Percentiles rank a stretch among this genome's conserved stretches.
Conservation (phyloP, 2,329 filamentous ascomycete species). For the Plectosphaerella sp. region DNA sequence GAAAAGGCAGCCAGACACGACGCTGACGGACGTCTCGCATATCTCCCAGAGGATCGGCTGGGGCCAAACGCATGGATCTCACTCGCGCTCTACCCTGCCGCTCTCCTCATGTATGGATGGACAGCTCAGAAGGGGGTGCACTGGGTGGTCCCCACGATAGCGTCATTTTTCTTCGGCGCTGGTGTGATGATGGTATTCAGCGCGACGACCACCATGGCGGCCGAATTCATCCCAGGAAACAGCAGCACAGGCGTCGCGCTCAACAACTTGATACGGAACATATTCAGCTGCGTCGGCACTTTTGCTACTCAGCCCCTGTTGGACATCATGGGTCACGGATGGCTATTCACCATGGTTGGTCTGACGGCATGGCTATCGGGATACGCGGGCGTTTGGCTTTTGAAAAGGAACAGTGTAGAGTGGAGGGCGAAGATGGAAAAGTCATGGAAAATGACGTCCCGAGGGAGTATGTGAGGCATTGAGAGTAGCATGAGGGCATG, state of each 20-base stretch:
- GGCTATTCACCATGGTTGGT: slow-evolving; percentile 45
- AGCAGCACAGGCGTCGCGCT: slow-evolving; percentile 49
- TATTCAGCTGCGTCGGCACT: slow-evolving; percentile 52
- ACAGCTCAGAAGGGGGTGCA: slow-evolving; percentile 16
- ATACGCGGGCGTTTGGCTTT: not conserved
- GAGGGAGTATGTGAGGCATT: too few species aligned
- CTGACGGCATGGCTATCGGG: not conserved
- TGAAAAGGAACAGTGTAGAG: not conserved
- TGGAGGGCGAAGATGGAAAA: not conserved
- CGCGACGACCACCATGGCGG: not conserved
- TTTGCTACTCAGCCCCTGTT: slow-evolving; percentile 52
- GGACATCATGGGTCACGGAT: slow-evolving; percentile 52
- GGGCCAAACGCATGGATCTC: not conserved
- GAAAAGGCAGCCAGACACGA: not conserved
- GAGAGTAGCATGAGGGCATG: too few species aligned
- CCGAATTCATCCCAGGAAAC: not conserved
- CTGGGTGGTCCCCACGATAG: slow-evolving; percentile 25
- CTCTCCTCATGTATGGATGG: slow-evolving; percentile 26
- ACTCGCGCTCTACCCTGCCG: slow-evolving; percentile 2
- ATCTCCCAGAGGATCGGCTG: not conserved
- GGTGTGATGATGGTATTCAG: not conserved
- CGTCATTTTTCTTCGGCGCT: not conserved
- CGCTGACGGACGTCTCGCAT: not conserved
- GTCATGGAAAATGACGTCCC: too few species aligned
- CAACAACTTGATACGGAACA: slow-evolving; percentile 57